A percentile compares a stretch with the other conserved stretches of the same genome.
phyloP scores from a whole-genome alignment of 192 early-diverging fungal species.

The Spizellomyces punctatus region DNA sequence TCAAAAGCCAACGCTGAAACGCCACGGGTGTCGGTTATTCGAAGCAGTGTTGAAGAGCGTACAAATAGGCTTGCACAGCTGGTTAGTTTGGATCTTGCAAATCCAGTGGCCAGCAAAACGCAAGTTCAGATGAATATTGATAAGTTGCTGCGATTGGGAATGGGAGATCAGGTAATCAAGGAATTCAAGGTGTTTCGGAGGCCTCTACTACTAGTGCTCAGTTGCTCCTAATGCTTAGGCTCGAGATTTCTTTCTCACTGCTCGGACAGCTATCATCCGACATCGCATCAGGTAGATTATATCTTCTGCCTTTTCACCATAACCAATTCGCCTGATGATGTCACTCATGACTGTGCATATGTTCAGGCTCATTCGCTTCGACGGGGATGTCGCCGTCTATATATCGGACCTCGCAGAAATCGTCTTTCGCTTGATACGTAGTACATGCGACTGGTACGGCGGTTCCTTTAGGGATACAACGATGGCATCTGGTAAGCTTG shows the following conservation, averaged over 20 bases:
- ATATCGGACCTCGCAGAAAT: conserved; percentile 79
- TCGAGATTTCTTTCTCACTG: conserved; percentile 81
- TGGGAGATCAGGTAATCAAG: conserved; percentile 62
- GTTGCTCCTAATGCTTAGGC: conserved; percentile 54
- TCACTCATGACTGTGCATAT: neutral
- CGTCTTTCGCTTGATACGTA: conserved; percentile 87
- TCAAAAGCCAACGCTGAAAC: conserved; percentile 32
- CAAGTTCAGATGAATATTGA: conserved; percentile 80
- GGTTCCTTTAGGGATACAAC: conserved; percentile 83
- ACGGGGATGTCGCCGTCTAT: conserved; percentile 85
- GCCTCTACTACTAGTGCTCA: neutral
- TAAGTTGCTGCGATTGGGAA: conserved; percentile 76
- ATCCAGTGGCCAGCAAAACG: conserved; percentile 76
- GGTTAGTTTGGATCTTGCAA: conserved; percentile 73
- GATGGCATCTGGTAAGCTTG: conserved; percentile 77
- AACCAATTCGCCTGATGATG: too few relatives aligned
- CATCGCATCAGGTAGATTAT: conserved; percentile 65
- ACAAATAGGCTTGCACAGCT: conserved; percentile 52
- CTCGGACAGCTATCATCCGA: conserved; percentile 76
- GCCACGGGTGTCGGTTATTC: conserved; percentile 33
- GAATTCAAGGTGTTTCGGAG: neutral
- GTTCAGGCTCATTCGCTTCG: conserved; percentile 81
- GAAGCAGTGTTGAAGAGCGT: conserved; percentile 41
- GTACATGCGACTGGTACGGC: conserved; percentile 96
- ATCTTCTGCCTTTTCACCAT: neutral